phyloP scores from a whole-genome alignment of 225 moss, liverwort and hornwort genomes.

The Straminergon stramineum region DNA sequence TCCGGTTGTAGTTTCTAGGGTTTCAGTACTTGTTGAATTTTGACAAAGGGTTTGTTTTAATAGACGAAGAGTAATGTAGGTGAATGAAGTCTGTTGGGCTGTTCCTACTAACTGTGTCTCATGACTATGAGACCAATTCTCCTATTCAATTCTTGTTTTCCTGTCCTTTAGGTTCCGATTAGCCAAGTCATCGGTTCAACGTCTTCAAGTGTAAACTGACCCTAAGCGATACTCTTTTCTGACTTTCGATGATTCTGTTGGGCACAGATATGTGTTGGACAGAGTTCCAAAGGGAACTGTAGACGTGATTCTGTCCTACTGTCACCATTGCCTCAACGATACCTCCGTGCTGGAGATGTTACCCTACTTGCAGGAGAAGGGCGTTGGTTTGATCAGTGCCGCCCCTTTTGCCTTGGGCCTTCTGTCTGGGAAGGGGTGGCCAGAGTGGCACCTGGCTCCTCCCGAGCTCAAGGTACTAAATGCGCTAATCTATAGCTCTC shows the following conservation, averaged over 20 bases:
- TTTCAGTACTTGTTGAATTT: neutral
- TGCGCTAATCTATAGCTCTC: neutral
- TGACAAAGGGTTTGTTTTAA: neutral
- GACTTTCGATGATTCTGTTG: neutral
- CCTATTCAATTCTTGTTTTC: neutral
- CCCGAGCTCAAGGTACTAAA: constrained; percentile 53
- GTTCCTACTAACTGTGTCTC: neutral
- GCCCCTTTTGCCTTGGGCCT: constrained; percentile 77
- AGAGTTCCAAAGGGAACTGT: constrained; percentile 61
- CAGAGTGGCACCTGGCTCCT: constrained; percentile 85
- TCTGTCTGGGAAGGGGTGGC: constrained; percentile 60
- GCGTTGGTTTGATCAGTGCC: constrained; percentile 75
- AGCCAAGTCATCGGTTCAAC: neutral
- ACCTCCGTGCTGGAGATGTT: constrained; percentile 42
- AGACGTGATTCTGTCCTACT: constrained; percentile 67
- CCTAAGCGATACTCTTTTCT: neutral
- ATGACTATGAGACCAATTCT: neutral
- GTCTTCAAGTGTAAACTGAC: neutral
- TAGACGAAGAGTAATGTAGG: neutral
- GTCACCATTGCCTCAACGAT: constrained; percentile 74
- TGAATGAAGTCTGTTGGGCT: neutral
- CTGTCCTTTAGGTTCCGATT: neutral
- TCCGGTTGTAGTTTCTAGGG: neutral
- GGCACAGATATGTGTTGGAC: constrained; percentile 49
- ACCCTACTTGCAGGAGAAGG: constrained; percentile 77